Evolutionary conservation across 176 grass and related monocot species (phyloP), one percentile per base, ranked within the genome.

Genomic region (Carex parvula): DNA sequence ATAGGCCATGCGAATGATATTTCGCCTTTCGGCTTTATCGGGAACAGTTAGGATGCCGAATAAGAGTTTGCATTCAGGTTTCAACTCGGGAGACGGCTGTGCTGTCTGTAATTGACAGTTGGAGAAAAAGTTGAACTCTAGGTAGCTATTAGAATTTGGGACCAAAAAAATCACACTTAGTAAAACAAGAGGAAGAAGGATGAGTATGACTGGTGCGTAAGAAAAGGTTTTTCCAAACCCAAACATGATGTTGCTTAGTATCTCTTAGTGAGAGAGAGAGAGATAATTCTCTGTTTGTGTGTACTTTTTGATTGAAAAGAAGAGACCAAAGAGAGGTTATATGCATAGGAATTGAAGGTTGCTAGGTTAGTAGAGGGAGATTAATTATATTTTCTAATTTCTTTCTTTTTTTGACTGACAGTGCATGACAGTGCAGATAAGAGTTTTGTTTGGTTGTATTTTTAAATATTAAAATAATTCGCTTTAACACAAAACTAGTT

Each of bases 1-100:
- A 59, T 92, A 92, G 17, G 81, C 87, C 3, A 89, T 85, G 0
- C 90, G 85, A 50, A 92, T 52, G 0, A 85, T 80, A 44, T 88
- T 75, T 33, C 87, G 90, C 12, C 85, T 75, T 81, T 92, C 85
- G 14, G 79, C 77, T 80, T 50, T 44, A 48, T 71, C 32, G 0
- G 87, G 81, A 3, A 59, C 13, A 6, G 84, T 92, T 18, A 92
- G 50, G 39, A 92, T 55, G 33, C 90, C 87, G 6, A 92, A 30
- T 18, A 92, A 18, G 46, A 92, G 7, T 10, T 87, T 85, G 20
- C 89, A 15, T 64, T 84, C 84, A 0, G 70, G 57, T 4, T 37
- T 15, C 18, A n/a, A 81, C 4, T 64, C n/a, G 1, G 16, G 10
- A 63, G 15, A n/a, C 42, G 13, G 3, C 3, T 2, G 18, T 7